These are phyloP conservation scores for Gloeostereum incarnatum DNA, from an alignment of 768 basidiomycete genomes.

Conservation along the genomic window DNA sequence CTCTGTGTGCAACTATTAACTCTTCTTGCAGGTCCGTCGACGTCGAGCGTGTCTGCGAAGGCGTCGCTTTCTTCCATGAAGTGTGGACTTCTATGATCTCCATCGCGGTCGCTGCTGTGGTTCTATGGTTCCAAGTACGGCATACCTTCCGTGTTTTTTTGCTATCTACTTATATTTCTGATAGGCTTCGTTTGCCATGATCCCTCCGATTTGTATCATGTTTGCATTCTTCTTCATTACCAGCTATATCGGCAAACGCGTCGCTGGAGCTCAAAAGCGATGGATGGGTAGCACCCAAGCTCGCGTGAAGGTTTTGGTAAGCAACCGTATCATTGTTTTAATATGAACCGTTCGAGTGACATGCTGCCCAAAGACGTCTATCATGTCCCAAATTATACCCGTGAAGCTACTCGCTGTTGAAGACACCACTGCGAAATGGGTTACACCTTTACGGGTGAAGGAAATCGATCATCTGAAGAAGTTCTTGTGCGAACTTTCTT, in stretches of 20 bases:
- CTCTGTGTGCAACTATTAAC: not conserved
- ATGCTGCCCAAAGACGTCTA: conserved; percentile 3
- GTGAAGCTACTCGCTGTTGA: conserved; percentile 5
- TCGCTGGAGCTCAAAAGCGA: conserved; percentile 3
- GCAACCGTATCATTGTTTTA: not conserved
- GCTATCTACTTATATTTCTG: not conserved
- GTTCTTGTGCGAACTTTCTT: conserved; percentile 2
- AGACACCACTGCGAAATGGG: conserved; percentile 2
- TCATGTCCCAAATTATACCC: conserved; percentile 5
- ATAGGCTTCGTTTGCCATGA: conserved; percentile 5
- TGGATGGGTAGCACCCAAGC: conserved; percentile 6
- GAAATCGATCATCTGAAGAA: conserved; percentile 1
- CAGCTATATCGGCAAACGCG: conserved; percentile 5
- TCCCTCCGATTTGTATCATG: conserved; percentile 6
- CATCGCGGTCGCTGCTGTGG: conserved; percentile 4
- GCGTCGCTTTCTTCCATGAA: conserved; percentile 7
- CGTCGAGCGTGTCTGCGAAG: conserved; percentile 6
- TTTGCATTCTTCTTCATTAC: conserved; percentile 4
- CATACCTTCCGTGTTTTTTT: not conserved
- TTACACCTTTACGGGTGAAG: conserved; percentile 1
- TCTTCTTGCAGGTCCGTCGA: conserved; percentile 1
- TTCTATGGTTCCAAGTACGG: conserved; percentile 5
- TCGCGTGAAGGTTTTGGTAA: conserved; percentile 4
- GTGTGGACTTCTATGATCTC: conserved; percentile 4
- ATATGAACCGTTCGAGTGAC: not conserved